A percentile compares a stretch with the other conserved stretches of the same genome.
Evolutionary conservation across 768 basidiomycete genomes (phyloP).

Genomic region (Auricularia sp.): DNA sequence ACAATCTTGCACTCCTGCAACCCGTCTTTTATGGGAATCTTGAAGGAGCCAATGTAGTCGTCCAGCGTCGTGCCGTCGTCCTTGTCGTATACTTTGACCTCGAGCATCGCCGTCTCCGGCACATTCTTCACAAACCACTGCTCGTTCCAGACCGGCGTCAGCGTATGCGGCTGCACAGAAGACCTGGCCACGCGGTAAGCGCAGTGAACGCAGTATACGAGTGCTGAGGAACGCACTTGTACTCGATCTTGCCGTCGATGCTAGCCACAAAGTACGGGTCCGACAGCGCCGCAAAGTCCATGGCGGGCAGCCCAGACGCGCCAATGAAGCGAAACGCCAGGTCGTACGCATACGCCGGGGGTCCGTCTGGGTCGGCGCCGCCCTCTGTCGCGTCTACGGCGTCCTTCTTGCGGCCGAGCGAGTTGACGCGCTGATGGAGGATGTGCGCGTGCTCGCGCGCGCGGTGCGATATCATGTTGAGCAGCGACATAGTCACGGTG

Average conservation of each 20-base stretch:
- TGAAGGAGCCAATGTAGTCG: slow-evolving; percentile 58
- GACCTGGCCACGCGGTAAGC: slow-evolving; percentile 35
- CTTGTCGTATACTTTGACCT: slow-evolving; percentile 58
- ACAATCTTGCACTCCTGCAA: slow-evolving; percentile 57
- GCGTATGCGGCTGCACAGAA: slow-evolving; percentile 46
- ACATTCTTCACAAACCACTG: slow-evolving; percentile 66
- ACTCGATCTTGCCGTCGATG: slow-evolving; percentile 52
- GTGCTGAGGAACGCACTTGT: slow-evolving; percentile 38
- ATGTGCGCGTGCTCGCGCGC: not conserved
- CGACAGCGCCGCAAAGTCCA: slow-evolving; percentile 53
- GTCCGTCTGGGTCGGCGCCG: not conserved
- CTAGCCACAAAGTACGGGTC: slow-evolving; percentile 71
- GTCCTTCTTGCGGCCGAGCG: not conserved
- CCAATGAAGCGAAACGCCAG: slow-evolving; percentile 49
- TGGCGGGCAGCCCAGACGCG: slow-evolving; percentile 56
- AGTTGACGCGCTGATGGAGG: not conserved
- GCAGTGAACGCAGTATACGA: not conserved
- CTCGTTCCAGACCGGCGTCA: slow-evolving; percentile 71
- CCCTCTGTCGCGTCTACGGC: too few species aligned
- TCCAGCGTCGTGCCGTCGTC: slow-evolving; percentile 46
- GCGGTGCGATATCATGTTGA: not conserved
- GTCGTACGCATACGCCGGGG: slow-evolving; percentile 2
- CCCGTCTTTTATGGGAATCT: slow-evolving; percentile 42
- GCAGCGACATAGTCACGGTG: not conserved
- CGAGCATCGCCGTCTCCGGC: slow-evolving; percentile 46